Conservation (phyloP, 164 flowering plant species). For the Amborella trichopoda region DNA sequence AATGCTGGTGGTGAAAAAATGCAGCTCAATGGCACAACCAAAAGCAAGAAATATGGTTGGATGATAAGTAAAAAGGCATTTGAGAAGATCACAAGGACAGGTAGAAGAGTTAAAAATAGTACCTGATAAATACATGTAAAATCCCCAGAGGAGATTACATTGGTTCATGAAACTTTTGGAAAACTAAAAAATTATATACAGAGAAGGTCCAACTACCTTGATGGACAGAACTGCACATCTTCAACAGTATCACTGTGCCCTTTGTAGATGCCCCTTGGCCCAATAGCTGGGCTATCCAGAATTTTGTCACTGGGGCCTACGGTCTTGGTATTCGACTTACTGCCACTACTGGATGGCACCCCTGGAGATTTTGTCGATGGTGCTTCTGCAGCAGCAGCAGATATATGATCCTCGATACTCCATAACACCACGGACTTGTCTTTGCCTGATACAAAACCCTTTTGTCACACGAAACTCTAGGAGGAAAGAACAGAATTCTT, state of each 20-base stretch:
- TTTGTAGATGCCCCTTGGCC: slow-evolving; percentile 65
- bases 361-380: slow-evolving; percentile 39
- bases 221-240: slow-evolving; percentile 95
- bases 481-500: too few species aligned
- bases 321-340: slow-evolving; percentile 32
- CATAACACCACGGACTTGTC: slow-evolving; percentile 89
- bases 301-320: slow-evolving; percentile 30
- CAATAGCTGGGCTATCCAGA: slow-evolving; percentile 42
- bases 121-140: too few species aligned
- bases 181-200: neutral
- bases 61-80: too few species aligned
- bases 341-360: slow-evolving; percentile 29
- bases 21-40: too few species aligned
- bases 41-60: too few species aligned
- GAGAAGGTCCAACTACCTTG: slow-evolving; percentile 75
- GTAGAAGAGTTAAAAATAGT: too few species aligned
- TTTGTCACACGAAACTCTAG: too few species aligned
- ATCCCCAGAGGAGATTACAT: too few species aligned
- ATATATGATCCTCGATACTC: slow-evolving; percentile 89
- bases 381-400: slow-evolving; percentile 48
- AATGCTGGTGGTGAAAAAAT: too few species aligned
- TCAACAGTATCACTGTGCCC: slow-evolving; percentile 97
- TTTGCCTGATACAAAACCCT: slow-evolving; percentile 55
- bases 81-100: too few species aligned
- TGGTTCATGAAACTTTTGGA: too few species aligned